A percentile compares a stretch with the other conserved stretches of the same genome.
Evolutionary conservation across 2,329 filamentous ascomycete species (phyloP).

Genomic region (Ambrosiella cleistominuta): DNA sequence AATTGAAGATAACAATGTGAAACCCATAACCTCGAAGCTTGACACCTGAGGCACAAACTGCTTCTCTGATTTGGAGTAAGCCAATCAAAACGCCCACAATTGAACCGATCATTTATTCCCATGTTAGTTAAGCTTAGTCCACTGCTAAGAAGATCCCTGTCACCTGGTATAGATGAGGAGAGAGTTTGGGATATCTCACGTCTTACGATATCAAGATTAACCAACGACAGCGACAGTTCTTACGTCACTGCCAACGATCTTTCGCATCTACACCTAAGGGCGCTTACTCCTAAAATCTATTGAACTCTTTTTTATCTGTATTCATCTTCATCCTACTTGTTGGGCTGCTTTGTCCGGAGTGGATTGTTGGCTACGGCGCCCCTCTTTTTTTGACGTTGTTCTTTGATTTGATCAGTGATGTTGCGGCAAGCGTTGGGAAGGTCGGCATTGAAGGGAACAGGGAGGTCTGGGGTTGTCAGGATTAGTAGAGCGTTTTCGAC

Average conservation of each 20-base stretch:
- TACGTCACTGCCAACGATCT: background rate
- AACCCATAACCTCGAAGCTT: background rate
- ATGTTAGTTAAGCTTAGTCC: background rate
- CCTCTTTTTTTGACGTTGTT: background rate
- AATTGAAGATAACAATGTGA: background rate
- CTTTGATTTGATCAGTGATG: conserved; percentile 30
- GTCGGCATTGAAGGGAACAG: conserved; percentile 49
- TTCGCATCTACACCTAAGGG: background rate
- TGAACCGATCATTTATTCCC: background rate
- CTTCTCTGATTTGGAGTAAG: conserved; percentile 9
- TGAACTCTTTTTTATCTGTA: background rate
- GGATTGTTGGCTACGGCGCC: background rate
- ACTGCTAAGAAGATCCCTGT: background rate
- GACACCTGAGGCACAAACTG: conserved; percentile 23
- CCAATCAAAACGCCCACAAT: conserved; percentile 28
- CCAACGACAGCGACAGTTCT: background rate
- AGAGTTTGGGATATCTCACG: background rate
- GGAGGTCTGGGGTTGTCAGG: conserved; percentile 31
- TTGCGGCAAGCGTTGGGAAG: conserved; percentile 50
- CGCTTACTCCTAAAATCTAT: background rate
- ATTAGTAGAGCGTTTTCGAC: conserved; percentile 67
- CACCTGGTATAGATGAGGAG: background rate
- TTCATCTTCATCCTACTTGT: background rate
- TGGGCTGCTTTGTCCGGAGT: background rate
- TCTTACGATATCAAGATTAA: background rate